These are phyloP conservation scores for Phytophthora pistaciae DNA, from an alignment of 352 stramenopile species.

Conservation along the genomic window DNA sequence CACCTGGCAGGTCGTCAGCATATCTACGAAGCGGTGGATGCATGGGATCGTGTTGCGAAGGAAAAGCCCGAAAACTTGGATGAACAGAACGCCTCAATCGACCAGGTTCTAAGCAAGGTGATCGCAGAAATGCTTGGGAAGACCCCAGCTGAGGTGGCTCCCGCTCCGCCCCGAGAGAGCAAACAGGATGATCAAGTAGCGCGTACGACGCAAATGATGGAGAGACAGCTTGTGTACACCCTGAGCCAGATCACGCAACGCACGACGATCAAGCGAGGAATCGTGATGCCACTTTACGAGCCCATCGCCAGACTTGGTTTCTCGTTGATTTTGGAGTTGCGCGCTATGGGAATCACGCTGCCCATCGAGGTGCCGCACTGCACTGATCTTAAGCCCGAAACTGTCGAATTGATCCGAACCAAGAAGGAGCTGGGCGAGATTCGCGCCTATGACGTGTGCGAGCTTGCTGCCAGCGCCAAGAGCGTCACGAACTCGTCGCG, in stretches of 20 bases:
- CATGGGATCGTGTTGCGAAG: conserved; percentile 30
- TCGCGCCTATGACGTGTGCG: conserved; percentile 43
- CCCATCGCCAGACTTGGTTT: conserved; percentile 45
- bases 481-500: conserved; percentile 33
- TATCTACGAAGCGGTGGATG: conserved; percentile 42
- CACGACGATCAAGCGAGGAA: conserved; percentile 45
- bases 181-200: conserved; percentile 21
- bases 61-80: conserved; percentile 36
- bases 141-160: conserved; percentile 15
- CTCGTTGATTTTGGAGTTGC: conserved; percentile 61
- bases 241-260: conserved; percentile 41
- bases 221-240: conserved; percentile 45
- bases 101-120: conserved; percentile 26
- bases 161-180: conserved; percentile 21
- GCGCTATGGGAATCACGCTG: conserved; percentile 46
- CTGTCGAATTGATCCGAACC: conserved; percentile 42
- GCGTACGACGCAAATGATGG: conserved; percentile 31
- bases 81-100: conserved; percentile 35
- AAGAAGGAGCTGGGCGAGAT: conserved; percentile 37
- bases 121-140: conserved; percentile 29
- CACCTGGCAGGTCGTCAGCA: conserved; percentile 44
- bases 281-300: conserved; percentile 67
- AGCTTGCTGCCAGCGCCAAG: conserved; percentile 35
- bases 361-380: conserved; percentile 69
- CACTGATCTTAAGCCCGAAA: conserved; percentile 50